A percentile compares a stretch with the other conserved stretches of the same genome.
Conservation (phyloP, 352 stramenopile genomes). For the Pythium plurisporium region DNA sequence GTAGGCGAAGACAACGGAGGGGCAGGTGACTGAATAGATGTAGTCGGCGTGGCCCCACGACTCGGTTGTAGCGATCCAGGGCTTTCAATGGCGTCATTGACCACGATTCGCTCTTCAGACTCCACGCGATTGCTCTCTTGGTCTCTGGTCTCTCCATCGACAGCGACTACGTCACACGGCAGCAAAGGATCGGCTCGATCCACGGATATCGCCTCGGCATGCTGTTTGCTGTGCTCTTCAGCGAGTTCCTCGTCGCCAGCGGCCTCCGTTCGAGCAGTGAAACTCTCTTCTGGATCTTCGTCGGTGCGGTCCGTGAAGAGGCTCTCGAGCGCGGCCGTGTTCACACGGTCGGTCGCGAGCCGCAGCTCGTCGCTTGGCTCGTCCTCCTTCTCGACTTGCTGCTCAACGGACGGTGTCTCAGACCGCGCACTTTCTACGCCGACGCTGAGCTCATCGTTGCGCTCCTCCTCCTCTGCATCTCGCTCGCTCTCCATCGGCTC, state of each 20-base stretch:
- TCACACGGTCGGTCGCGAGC: conserved; percentile 8
- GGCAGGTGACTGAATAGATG: background rate
- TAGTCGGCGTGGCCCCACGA: background rate
- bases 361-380: background rate
- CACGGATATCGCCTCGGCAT: too few species aligned
- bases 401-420: too few species aligned
- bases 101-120: background rate
- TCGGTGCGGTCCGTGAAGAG: conserved; percentile 21
- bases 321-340: conserved; percentile 12
- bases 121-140: background rate
- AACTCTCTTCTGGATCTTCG: background rate
- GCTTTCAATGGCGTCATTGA: background rate
- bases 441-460: too few species aligned
- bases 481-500: background rate
- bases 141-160: background rate
- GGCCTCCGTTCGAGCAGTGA: too few species aligned
- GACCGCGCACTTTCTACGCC: too few species aligned
- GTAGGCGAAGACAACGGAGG: background rate
- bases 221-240: too few species aligned
- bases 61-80: background rate
- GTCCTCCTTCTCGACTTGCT: too few species aligned
- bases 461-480: background rate
- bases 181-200: too few species aligned
- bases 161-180: background rate
- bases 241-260: too few species aligned